phyloP scores from a whole-genome alignment of 257 asterid species.

The Salvia miltiorrhiza region DNA sequence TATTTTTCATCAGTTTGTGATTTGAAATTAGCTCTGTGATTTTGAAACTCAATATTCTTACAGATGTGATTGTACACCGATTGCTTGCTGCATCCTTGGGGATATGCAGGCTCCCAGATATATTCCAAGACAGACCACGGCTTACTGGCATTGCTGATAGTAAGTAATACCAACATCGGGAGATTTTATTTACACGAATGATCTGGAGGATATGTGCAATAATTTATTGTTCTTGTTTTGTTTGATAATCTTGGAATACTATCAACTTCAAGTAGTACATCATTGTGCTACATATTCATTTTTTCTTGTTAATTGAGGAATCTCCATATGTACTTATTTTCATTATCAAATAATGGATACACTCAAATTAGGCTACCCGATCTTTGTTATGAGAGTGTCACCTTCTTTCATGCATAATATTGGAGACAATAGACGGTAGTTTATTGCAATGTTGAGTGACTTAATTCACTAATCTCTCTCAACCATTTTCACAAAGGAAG shows the following conservation, averaged over 20 bases:
- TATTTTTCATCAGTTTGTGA: conserved; percentile 22
- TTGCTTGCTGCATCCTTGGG: conserved; percentile 98
- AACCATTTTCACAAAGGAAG: neutral
- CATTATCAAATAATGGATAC: neutral
- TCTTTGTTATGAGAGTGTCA: neutral
- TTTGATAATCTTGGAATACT: conserved; percentile 6
- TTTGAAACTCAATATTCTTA: conserved; percentile 27
- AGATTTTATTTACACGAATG: neutral
- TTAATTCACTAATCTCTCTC: neutral
- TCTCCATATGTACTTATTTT: neutral
- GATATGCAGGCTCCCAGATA: conserved; percentile 73
- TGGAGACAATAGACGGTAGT: neutral
- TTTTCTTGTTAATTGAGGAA: conserved; percentile 1
- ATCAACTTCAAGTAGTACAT: neutral
- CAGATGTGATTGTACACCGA: conserved; percentile 92
- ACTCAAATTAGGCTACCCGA: neutral
- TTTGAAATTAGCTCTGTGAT: conserved; percentile 14
- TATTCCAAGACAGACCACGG: conserved; percentile 70
- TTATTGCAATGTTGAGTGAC: too few relatives aligned
- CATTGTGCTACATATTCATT: neutral
- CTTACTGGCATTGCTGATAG: conserved; percentile 86
- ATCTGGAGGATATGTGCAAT: conserved; percentile 13
- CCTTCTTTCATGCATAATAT: neutral
- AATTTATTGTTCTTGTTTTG: neutral
- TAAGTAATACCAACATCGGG: conserved; percentile 35